These are phyloP conservation scores for Amborella trichopoda DNA, from an alignment of 164 flowering plant genomes.

Conservation along the genomic window DNA sequence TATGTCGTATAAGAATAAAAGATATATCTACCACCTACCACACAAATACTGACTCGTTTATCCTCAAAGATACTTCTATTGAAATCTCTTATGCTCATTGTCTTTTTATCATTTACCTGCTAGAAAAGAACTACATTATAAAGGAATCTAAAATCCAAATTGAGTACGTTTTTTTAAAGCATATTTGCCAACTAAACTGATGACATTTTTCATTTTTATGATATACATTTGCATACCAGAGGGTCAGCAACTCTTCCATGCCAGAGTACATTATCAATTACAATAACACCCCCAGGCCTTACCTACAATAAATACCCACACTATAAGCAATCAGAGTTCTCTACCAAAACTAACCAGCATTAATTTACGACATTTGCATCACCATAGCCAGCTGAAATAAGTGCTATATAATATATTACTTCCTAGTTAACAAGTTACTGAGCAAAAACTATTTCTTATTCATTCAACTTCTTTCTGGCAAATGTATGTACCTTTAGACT, in stretches of 20 bases:
- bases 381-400: too few relatives aligned
- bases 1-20: not conserved
- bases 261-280: constrained; percentile 93
- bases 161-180: not conserved
- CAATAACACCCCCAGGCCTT: constrained; percentile 78
- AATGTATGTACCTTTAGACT: too few relatives aligned
- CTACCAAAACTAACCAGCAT: too few relatives aligned
- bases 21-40: constrained; percentile 32
- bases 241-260: constrained; percentile 92
- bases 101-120: constrained; percentile 70
- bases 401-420: too few relatives aligned
- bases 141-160: not conserved
- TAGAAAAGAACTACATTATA: constrained; percentile 3
- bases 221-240: constrained; percentile 27
- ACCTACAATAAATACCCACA: constrained; percentile 52
- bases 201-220: not conserved
- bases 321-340: too few relatives aligned
- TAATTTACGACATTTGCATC: too few relatives aligned
- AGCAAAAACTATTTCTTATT: too few relatives aligned
- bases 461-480: too few relatives aligned
- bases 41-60: constrained; percentile 64
- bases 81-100: constrained; percentile 60
- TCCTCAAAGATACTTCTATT: constrained; percentile 55
- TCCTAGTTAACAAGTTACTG: too few relatives aligned
- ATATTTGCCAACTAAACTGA: not conserved